Evolutionary conservation across 345 rosid genomes (phyloP).

Genomic region (Acer negundo): DNA sequence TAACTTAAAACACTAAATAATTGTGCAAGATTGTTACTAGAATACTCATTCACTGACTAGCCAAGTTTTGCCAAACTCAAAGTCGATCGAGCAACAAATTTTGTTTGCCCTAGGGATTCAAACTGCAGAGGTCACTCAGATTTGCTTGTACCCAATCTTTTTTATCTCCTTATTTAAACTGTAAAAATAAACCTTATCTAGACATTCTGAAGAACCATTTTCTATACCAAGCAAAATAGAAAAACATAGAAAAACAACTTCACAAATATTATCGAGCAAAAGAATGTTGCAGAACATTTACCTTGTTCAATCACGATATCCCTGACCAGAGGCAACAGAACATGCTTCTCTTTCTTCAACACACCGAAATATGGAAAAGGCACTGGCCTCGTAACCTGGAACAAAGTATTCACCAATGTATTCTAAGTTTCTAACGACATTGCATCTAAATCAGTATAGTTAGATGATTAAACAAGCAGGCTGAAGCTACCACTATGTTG

Average conservation of each 20-base stretch:
- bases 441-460: background rate
- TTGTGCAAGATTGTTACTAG: background rate
- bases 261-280: background rate
- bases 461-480: background rate
- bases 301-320: conserved; percentile 74
- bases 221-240: background rate
- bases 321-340: conserved; percentile 59
- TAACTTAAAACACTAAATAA: background rate
- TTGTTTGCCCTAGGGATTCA: background rate
- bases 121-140: background rate
- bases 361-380: conserved; percentile 70
- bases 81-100: background rate
- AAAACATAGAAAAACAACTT: background rate
- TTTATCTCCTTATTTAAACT: background rate
- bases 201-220: background rate
- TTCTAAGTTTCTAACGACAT: background rate
- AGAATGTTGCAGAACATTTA: conserved; percentile 14
- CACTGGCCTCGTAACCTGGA: conserved; percentile 60
- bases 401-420: background rate
- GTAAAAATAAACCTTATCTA: background rate
- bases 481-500: background rate
- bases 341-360: conserved; percentile 68
- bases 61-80: background rate
- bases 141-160: background rate
- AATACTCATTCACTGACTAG: background rate